Conservation (phyloP, 139 green algal genomes). For the Trebouxia sp. region DNA sequence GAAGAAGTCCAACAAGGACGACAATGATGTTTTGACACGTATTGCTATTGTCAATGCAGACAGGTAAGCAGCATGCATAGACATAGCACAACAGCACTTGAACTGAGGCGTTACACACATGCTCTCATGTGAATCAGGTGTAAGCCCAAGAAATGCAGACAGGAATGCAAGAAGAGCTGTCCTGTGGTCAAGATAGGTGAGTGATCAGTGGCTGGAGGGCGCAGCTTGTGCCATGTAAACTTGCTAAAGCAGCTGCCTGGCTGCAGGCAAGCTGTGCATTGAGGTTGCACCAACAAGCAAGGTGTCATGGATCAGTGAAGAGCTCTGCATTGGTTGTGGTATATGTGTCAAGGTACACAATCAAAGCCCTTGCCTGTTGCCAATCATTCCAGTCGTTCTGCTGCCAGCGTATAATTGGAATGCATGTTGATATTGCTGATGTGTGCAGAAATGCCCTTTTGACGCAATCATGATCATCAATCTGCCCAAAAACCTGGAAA, state of each 20-base stretch:
- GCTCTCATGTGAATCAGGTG: slow-evolving; percentile 59
- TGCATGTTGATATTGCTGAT: neutral
- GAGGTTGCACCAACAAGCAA: slow-evolving; percentile 89
- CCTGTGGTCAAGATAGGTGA: slow-evolving; percentile 96
- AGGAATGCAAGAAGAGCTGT: slow-evolving; percentile 99
- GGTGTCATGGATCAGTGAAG: slow-evolving; percentile 95
- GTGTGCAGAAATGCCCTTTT: slow-evolving; percentile 97
- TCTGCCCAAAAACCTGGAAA: slow-evolving; percentile 96
- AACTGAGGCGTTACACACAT: too few relatives aligned
- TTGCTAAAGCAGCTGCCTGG: neutral
- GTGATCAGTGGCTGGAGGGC: neutral
- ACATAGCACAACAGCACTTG: too few relatives aligned
- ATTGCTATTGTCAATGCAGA: slow-evolving; percentile 97
- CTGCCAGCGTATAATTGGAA: too few relatives aligned
- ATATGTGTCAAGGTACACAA: slow-evolving; percentile 96
- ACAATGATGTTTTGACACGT: slow-evolving; percentile 87
- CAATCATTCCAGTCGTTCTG: too few relatives aligned
- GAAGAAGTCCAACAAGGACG: slow-evolving; percentile 69
- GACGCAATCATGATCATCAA: slow-evolving; percentile 99
- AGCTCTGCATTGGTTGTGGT: slow-evolving; percentile 99
- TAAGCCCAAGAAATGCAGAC: slow-evolving; percentile 98
- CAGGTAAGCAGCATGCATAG: slow-evolving; percentile 51
- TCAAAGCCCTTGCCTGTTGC: neutral
- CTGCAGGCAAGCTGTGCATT: slow-evolving; percentile 95
- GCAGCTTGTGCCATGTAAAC: neutral